Percentiles rank a stretch among this genome's conserved stretches.
Conservation (phyloP, 139 green algal species). For the Volvox africanus region DNA sequence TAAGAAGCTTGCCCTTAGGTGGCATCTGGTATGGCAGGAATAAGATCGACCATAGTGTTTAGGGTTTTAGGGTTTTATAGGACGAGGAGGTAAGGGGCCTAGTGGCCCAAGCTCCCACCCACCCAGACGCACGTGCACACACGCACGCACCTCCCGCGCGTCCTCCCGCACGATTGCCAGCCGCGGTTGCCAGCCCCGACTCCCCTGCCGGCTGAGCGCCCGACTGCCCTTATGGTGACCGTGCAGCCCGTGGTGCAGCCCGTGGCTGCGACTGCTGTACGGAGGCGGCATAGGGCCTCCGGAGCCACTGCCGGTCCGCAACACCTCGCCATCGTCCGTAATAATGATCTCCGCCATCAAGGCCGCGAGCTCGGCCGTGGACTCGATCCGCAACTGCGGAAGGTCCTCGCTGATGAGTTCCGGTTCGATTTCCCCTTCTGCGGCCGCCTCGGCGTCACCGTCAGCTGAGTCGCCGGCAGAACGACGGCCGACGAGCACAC, state of each 20-base stretch:
- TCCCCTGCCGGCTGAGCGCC: conserved; percentile 31
- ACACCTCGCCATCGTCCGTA: conserved; percentile 36
- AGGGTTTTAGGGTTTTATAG: too few relatives aligned
- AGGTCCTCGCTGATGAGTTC: conserved; percentile 7
- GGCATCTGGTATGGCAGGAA: too few relatives aligned
- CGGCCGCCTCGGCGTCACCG: not conserved
- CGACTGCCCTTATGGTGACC: not conserved
- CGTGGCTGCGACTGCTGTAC: not conserved
- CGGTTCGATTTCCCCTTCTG: not conserved
- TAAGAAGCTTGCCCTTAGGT: too few relatives aligned
- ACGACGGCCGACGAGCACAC: not conserved
- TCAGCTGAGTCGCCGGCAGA: not conserved
- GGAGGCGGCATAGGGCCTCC: not conserved
- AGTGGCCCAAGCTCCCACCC: too few relatives aligned
- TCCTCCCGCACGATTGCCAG: conserved; percentile 44
- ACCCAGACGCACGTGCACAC: not conserved
- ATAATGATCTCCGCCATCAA: conserved; percentile 47
- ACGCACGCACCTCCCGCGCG: conserved; percentile 36
- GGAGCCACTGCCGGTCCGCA: conserved; percentile 8
- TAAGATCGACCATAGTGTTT: too few relatives aligned
- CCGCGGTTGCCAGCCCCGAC: conserved; percentile 27
- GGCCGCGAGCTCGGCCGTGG: conserved; percentile 35
- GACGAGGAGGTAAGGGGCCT: too few relatives aligned
- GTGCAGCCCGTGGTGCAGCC: not conserved
- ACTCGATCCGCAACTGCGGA: conserved; percentile 31